Percentiles rank a stretch among this genome's conserved stretches.
These are phyloP conservation scores for Yarrowia keelungensis DNA, from an alignment of 805 yeast genomes.

Conservation along the genomic window DNA sequence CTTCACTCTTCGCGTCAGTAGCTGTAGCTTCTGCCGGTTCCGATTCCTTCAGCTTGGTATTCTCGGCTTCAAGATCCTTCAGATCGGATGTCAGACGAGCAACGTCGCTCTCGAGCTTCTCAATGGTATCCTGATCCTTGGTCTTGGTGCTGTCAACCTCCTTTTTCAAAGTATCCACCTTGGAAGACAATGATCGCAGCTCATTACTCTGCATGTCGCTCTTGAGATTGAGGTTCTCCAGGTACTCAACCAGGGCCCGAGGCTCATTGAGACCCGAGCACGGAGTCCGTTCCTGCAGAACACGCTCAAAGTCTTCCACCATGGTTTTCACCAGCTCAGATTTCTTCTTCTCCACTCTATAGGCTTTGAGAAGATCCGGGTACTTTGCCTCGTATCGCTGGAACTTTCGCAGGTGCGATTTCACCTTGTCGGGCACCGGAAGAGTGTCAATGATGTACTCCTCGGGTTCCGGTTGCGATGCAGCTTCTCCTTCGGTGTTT, in stretches of 20 bases:
- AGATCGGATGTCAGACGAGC: conserved; percentile 39
- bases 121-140: conserved; percentile 41
- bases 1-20: conserved; percentile 8
- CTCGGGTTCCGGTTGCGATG: conserved; percentile 24
- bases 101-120: conserved; percentile 43
- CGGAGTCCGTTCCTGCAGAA: conserved; percentile 82
- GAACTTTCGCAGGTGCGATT: conserved; percentile 72
- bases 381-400: conserved; percentile 89
- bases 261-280: conserved; percentile 75
- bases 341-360: conserved; percentile 77
- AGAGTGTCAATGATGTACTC: conserved; percentile 28
- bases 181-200: conserved; percentile 56
- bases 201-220: conserved; percentile 69
- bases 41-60: conserved; percentile 25
- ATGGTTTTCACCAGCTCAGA: conserved; percentile 58
- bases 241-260: conserved; percentile 70
- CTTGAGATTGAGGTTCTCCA: conserved; percentile 67
- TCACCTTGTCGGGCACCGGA: conserved; percentile 48
- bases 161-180: conserved; percentile 37
- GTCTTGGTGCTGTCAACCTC: conserved; percentile 31
- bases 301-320: conserved; percentile 61
- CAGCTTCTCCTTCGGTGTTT: background rate
- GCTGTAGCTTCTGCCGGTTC: conserved; percentile 1
- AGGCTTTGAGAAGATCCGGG: conserved; percentile 83
- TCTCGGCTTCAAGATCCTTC: conserved; percentile 40